These are phyloP conservation scores for Ambrosiella beaveri DNA, from an alignment of 2,329 filamentous ascomycete genomes.

Conservation along the genomic window DNA sequence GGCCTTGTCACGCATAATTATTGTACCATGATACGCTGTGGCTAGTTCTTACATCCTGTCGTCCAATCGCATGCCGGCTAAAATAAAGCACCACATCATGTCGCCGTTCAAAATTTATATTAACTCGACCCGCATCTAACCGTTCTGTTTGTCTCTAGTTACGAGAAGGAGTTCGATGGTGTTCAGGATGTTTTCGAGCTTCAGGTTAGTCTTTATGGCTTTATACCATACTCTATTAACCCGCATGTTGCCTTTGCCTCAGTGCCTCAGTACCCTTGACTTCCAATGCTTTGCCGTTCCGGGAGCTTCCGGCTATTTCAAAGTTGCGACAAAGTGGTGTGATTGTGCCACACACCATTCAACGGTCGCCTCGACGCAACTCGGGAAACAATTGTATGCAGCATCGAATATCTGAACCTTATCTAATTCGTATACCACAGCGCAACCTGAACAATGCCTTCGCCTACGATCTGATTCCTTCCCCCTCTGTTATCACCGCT, in stretches of 20 bases:
- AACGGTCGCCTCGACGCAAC: no score
- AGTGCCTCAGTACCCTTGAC: neutral
- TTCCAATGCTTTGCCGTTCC: neutral
- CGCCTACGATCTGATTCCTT: constrained; percentile 98
- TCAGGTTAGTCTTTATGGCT: constrained; percentile 48
- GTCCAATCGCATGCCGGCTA: constrained; percentile 2
- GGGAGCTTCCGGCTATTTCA: constrained; percentile 9
- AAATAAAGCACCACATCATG: neutral
- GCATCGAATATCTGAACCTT: no score
- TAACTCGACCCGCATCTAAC: neutral
- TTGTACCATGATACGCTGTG: neutral
- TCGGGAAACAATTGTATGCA: neutral
- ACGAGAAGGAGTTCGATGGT: constrained; percentile 91
- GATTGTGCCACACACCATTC: constrained; percentile 10
- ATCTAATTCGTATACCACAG: constrained; percentile 19
- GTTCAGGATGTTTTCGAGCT: constrained; percentile 99
- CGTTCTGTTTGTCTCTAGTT: constrained; percentile 37
- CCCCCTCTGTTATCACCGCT: constrained; percentile 74
- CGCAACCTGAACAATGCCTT: constrained; percentile 99
- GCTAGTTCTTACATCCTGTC: neutral
- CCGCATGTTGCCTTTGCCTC: neutral
- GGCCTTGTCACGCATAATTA: neutral
- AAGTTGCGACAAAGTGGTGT: constrained; percentile 14
- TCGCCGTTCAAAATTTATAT: neutral
- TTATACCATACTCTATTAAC: neutral